Conservation (phyloP, 228 moss, liverwort and hornwort genomes). For the Sphagnum fallax region DNA sequence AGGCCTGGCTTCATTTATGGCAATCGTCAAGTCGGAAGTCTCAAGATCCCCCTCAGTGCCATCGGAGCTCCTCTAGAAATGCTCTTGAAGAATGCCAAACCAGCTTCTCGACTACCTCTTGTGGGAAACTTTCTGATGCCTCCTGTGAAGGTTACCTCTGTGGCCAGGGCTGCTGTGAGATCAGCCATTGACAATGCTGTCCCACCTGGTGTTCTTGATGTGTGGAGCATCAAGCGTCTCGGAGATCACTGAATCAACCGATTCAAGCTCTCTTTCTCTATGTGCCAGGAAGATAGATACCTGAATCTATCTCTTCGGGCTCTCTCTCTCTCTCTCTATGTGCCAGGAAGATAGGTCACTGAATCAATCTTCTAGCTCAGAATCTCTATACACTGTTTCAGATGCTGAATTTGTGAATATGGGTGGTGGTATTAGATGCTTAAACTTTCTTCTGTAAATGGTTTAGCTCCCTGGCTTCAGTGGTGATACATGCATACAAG, state of each 20-base stretch:
- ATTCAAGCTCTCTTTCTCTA: too few species aligned
- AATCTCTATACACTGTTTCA: too few species aligned
- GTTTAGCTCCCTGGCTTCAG: too few species aligned
- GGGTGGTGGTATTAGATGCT: too few species aligned
- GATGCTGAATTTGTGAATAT: too few species aligned
- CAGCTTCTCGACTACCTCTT: slow-evolving; percentile 44
- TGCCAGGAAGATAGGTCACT: too few species aligned
- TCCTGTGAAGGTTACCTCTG: slow-evolving; percentile 71
- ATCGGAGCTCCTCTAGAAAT: slow-evolving; percentile 69
- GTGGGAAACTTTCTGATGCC: slow-evolving; percentile 71
- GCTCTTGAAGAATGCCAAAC: slow-evolving; percentile 48
- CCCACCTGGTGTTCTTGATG: slow-evolving; percentile 82
- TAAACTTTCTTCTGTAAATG: too few species aligned
- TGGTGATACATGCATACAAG: too few species aligned
- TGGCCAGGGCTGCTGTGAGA: slow-evolving; percentile 74
- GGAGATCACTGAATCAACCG: slow-evolving; percentile 22
- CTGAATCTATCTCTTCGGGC: too few species aligned
- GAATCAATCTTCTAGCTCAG: too few species aligned
- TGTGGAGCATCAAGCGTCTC: slow-evolving; percentile 72
- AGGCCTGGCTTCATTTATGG: slow-evolving; percentile 90
- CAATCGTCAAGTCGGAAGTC: slow-evolving; percentile 58
- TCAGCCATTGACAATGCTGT: slow-evolving; percentile 72
- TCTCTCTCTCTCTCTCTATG: too few species aligned
- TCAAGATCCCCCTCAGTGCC: slow-evolving; percentile 64
- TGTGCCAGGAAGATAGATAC: too few species aligned